phyloP scores from a whole-genome alignment of 1,284 basidiomycete genomes.

The Pterula multifida region DNA sequence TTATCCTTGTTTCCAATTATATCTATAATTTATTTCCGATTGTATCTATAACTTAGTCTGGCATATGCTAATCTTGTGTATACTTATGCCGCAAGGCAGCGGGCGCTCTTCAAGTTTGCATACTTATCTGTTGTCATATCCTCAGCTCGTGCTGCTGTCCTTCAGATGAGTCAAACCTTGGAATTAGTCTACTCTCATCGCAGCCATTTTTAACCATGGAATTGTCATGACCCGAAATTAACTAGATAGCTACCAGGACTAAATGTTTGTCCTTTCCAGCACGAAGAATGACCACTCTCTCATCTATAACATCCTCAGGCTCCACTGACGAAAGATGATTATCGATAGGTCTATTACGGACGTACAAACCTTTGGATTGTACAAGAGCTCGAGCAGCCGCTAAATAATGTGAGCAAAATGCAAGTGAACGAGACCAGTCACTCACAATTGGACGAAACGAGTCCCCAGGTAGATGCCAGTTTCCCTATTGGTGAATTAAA shows the following conservation, averaged over 20 bases:
- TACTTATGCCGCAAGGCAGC: neutral
- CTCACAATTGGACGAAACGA: slow-evolving; percentile 46
- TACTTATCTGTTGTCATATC: no score
- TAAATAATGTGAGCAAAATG: neutral
- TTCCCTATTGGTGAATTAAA: slow-evolving; percentile 39
- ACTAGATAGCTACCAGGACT: neutral
- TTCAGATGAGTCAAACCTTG: no score
- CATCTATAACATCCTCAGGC: neutral
- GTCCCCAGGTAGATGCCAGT: slow-evolving; percentile 37
- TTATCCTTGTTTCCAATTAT: no score
- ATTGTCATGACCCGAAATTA: neutral
- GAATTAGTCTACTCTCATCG: no score
- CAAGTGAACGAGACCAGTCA: slow-evolving; percentile 7
- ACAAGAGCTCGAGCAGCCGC: neutral
- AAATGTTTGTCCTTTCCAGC: neutral
- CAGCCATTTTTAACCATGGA: neutral
- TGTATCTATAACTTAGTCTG: neutral
- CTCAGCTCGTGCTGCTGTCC: no score
- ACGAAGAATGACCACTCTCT: neutral
- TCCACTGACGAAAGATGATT: neutral
- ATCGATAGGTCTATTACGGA: neutral
- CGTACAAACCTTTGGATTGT: neutral
- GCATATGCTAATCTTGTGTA: neutral
- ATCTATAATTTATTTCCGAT: neutral
- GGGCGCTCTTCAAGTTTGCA: neutral